phyloP scores from a whole-genome alignment of 2,329 filamentous ascomycete genomes.

The Rhynchosporium secalis region DNA sequence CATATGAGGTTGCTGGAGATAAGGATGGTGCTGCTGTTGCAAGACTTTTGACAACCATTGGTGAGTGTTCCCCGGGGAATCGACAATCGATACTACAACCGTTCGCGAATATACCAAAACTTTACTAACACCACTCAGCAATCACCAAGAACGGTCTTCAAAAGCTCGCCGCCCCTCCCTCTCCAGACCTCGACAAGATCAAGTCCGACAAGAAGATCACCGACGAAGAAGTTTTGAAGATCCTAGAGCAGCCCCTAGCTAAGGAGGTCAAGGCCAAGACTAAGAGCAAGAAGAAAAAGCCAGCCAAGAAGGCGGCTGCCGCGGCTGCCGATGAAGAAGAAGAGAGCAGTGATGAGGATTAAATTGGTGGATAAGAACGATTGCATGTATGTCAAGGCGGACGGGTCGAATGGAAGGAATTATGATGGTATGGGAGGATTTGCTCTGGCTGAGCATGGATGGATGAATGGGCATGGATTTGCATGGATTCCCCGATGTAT shows the following conservation, averaged over 20 bases:
- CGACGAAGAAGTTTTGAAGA: slow-evolving; percentile 92
- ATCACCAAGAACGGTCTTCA: slow-evolving; percentile 97
- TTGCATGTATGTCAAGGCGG: not conserved
- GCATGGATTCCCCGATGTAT: slow-evolving; percentile 1
- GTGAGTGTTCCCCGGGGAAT: slow-evolving; percentile 57
- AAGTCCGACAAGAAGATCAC: slow-evolving; percentile 98
- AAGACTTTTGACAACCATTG: slow-evolving; percentile 85
- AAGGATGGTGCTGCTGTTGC: slow-evolving; percentile 85
- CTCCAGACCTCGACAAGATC: slow-evolving; percentile 76
- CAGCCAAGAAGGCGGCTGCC: slow-evolving; percentile 45
- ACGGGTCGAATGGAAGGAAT: not conserved
- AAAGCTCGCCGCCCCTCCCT: slow-evolving; percentile 75
- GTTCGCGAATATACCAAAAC: not conserved
- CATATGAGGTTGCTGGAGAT: slow-evolving; percentile 95
- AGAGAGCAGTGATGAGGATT: slow-evolving; percentile 43
- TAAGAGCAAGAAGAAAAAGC: slow-evolving; percentile 74
- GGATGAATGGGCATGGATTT: not conserved
- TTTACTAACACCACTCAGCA: slow-evolving; percentile 52
- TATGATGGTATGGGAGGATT: not conserved
- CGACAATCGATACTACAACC: not conserved
- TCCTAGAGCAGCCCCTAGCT: slow-evolving; percentile 82
- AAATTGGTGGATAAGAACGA: slow-evolving; percentile 16
- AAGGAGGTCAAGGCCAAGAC: slow-evolving; percentile 91
- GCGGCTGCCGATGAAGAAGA: slow-evolving; percentile 38
- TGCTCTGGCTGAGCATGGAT: not conserved